Percentiles rank a stretch among this genome's conserved stretches.
These are phyloP conservation scores for Pseudocercospora musae DNA, from an alignment of 2,329 filamentous ascomycete genomes.

Conservation along the genomic window DNA sequence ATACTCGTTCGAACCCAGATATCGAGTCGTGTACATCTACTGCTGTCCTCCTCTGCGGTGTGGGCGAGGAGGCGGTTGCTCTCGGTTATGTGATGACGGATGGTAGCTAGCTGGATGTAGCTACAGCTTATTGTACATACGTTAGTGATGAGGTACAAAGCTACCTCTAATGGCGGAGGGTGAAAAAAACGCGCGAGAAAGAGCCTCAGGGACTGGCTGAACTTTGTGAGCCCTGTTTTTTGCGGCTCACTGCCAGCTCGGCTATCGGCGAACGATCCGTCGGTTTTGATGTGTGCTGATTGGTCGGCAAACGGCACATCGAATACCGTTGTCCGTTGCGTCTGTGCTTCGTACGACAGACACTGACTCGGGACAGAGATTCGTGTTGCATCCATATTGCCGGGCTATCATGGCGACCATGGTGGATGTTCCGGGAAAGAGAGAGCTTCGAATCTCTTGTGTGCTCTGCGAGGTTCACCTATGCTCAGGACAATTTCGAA, in stretches of 20 bases:
- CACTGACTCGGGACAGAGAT: neutral
- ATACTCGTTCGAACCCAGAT: constrained; percentile 21
- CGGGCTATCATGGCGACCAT: no score
- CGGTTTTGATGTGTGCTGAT: no score
- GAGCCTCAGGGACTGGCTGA: neutral
- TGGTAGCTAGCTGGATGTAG: neutral
- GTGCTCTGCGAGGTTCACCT: no score
- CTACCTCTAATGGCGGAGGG: neutral
- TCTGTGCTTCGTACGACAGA: neutral
- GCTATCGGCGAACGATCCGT: no score
- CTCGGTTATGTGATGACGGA: neutral
- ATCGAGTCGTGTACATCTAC: constrained; percentile 11
- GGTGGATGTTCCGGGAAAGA: neutral
- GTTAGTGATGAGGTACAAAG: no score
- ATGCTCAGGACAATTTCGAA: neutral
- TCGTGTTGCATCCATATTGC: neutral
- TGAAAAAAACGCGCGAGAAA: neutral
- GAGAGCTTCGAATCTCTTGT: neutral
- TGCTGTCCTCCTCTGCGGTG: no score
- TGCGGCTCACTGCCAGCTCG: neutral
- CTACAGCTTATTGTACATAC: no score
- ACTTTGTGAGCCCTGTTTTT: neutral
- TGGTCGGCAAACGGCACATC: neutral
- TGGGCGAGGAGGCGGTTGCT: neutral
- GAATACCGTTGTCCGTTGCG: neutral